Evolutionary conservation across 2,329 filamentous ascomycete genomes (phyloP), one percentile per base, ranked within the genome.

Genomic region (Purpureocillium lavendulum): DNA sequence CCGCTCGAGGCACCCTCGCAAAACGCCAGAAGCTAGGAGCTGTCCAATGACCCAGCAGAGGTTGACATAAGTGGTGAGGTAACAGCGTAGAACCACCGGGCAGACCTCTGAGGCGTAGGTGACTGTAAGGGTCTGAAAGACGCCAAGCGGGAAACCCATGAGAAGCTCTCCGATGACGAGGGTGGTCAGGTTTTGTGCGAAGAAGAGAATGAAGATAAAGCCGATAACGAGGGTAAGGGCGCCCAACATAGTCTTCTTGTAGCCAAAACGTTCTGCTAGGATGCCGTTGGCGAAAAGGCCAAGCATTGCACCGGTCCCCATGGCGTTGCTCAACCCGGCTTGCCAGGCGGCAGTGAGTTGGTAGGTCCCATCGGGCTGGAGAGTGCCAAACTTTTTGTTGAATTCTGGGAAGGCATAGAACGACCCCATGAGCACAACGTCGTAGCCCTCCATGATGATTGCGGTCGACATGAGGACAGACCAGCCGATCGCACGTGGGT

Each of bases 331-430:
- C 1, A 74, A 53, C 1, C 59, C 65, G 4, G 66, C 60, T 49
- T 71, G 67, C 68, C 70, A 74, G 3, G 58, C 46, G 0, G 65
- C 61, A 2, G 63, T 56, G 16, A 75, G 55, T 44, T 70, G 55
- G 34, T 52, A 52, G 7, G 46, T 47, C n/a, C 53, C 53, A 16
- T 49, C 33, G 6, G 40, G 44, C 15, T 51, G 47, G 16, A 49
- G 43, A 35, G 50, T 46, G 8, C 56, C 56, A 31, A 54, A 61
- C 16, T 49, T 55, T 4, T 15, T 13, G 26, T 33, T 26, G 16
- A 38, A 38, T 4, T 4, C 13, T 8, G 36, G 36, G 10, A n/a
- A 24, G 11, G 18, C 58, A 39, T 56, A 63, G 40, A 64, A 61
- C 40, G 56, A 60, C 38, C 48, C 49, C 13, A 65, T 53, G 0